Percentiles rank a stretch among this genome's conserved stretches.
phyloP scores from a whole-genome alignment of 2,329 filamentous ascomycete species.

The Colletotrichum spaethianum region DNA sequence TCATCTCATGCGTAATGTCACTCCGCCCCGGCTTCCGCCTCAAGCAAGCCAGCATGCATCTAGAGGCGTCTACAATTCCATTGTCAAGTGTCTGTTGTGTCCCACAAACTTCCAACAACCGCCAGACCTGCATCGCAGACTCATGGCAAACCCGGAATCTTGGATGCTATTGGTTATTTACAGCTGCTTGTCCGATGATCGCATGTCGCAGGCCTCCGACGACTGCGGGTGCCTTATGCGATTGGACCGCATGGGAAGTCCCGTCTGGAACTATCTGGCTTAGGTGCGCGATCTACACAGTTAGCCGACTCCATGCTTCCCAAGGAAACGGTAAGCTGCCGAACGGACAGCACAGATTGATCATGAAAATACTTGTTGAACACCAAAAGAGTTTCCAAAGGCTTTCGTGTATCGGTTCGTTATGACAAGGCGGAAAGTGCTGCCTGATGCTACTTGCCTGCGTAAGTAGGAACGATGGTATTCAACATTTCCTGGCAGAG shows the following conservation, averaged over 20 bases:
- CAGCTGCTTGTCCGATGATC: constrained; percentile 1
- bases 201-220: constrained; percentile 13
- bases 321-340: background rate
- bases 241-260: constrained; percentile 13
- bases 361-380: background rate
- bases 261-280: background rate
- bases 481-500: background rate
- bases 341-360: background rate
- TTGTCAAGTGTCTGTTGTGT: background rate
- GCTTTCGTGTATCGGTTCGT: no score
- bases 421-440: background rate
- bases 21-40: constrained; percentile 29
- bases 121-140: background rate
- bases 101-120: constrained; percentile 20
- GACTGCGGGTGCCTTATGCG: background rate
- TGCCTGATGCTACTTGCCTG: background rate
- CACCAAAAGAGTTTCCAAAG: no score
- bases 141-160: background rate
- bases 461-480: background rate
- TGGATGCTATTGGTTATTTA: constrained; percentile 2
- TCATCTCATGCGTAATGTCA: constrained; percentile 7
- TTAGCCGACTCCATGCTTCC: background rate
- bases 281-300: background rate
- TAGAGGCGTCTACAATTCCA: background rate
- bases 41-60: background rate